Conservation (phyloP, 225 moss, liverwort and hornwort species). For the Thuidium tamariscinum region DNA sequence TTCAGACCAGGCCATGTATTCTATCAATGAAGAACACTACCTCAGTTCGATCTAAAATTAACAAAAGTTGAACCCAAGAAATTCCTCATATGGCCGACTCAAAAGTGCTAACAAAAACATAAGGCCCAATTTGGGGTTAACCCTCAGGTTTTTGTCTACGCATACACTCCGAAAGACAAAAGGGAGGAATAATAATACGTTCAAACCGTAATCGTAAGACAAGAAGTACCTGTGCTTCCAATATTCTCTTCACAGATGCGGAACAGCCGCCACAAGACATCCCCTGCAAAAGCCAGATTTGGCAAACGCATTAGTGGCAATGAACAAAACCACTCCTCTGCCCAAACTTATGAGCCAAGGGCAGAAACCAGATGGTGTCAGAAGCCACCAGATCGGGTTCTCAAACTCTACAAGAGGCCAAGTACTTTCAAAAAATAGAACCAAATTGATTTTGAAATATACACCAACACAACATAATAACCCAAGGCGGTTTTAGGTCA, state of each 20-base stretch:
- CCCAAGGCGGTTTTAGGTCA: neutral
- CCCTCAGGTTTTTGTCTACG: neutral
- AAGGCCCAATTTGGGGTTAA: neutral
- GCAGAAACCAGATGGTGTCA: neutral
- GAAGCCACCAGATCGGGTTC: neutral
- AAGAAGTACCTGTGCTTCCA: conserved; percentile 77
- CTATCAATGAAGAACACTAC: neutral
- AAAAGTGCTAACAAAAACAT: neutral
- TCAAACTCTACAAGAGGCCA: neutral
- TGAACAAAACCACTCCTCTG: neutral
- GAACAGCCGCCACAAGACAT: conserved; percentile 98
- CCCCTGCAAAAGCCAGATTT: conserved; percentile 35
- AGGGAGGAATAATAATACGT: neutral
- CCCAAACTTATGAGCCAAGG: neutral
- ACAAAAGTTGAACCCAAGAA: neutral
- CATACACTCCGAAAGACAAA: neutral
- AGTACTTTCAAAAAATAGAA: neutral
- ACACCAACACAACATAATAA: neutral
- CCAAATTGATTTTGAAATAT: neutral
- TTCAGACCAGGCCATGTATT: neutral
- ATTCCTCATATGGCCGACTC: neutral
- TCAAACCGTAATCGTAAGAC: neutral
- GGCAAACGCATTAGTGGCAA: neutral
- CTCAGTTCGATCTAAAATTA: no score
- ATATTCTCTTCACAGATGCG: conserved; percentile 81